These are phyloP conservation scores for Aspergillus flavus DNA, from an alignment of 2,329 filamentous ascomycete genomes.

Conservation along the genomic window DNA sequence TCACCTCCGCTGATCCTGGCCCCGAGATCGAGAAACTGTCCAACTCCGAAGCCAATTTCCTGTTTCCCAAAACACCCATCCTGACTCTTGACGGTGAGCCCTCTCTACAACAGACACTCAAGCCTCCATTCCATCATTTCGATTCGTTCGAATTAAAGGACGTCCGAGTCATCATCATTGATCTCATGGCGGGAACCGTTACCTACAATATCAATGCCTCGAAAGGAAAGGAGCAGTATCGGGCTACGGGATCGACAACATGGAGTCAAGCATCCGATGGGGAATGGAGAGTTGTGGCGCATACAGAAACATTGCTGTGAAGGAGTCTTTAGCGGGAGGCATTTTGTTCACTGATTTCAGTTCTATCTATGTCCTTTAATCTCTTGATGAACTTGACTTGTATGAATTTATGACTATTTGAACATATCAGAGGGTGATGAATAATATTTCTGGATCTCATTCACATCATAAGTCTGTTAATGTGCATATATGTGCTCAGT, in stretches of 20 bases:
- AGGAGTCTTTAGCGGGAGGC: neutral
- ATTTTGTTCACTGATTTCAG: neutral
- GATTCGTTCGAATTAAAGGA: conserved; percentile 34
- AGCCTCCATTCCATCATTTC: conserved; percentile 39
- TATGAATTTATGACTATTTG: neutral
- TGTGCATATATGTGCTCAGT: too few relatives aligned
- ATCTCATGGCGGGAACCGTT: conserved; percentile 39
- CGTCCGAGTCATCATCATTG: conserved; percentile 36
- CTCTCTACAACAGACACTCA: conserved; percentile 27
- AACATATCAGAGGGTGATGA: too few relatives aligned
- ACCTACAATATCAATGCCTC: conserved; percentile 37
- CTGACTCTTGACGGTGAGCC: conserved; percentile 32
- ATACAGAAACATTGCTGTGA: conserved; percentile 38
- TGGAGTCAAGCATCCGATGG: conserved; percentile 43
- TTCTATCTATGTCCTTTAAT: neutral
- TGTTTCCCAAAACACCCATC: conserved; percentile 37
- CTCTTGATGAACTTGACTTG: neutral
- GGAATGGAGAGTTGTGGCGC: conserved; percentile 39
- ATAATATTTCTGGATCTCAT: too few relatives aligned
- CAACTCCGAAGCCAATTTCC: conserved; percentile 33
- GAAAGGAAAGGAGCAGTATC: conserved; percentile 29
- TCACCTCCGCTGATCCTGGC: conserved; percentile 40
- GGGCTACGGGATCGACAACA: conserved; percentile 35
- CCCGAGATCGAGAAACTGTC: conserved; percentile 37
- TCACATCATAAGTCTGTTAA: too few relatives aligned